Base-by-base conservation (phyloP, 768 basidiomycete genomes). In the Suillus luteus region DNA sequence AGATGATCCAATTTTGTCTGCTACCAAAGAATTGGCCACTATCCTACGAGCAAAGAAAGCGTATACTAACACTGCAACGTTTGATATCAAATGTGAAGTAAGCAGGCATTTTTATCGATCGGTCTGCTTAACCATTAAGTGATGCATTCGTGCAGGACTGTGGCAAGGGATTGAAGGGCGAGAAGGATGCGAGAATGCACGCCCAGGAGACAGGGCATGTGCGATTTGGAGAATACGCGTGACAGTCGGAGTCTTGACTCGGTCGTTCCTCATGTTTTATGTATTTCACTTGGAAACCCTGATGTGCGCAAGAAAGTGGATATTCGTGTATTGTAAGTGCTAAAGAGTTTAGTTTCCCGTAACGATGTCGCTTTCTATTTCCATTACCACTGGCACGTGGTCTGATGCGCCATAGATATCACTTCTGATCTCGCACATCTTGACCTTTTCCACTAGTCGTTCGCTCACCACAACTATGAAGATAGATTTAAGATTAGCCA, bases 131-230 rank as follows among this genome's bases (percentile, higher is more conserved):
- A 48, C 44, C 12, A 62, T 24, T 58, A 38, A 10, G 59, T 61
- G 41, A 64, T 62, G 43, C 60, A n/a, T 31, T 38, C 48, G 62
- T 62, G 60, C 52, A 94, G 87, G 80, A 90, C 59, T 99, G 96
- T 70, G 86, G 90, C 19, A 81, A 87, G 69, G 95, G 93, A 0
- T 77, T 99, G 67, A 96, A 90, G 69, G 96, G 96, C 40, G 96
- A 99, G 80, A 98, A 95, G 71, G 95, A 88, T 65, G 96, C 96
- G 1, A 85, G 92, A 41, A 84, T 85, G 55, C 96, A 99, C 73
- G 96, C 96, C 5, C 84, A 85, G 69, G 80, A 86, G 75, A 97
- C 95, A 1, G 94, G 96, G 0, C 96, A 97, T 76, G 83, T 84
- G 22, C 81, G 82, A 48, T 96, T 96, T 68, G 93, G 92, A 66